Percentiles rank a stretch among this genome's conserved stretches.
These are phyloP conservation scores for Zopfochytrium polystomum DNA, from an alignment of 371 early-diverging fungal genomes.

Conservation along the genomic window DNA sequence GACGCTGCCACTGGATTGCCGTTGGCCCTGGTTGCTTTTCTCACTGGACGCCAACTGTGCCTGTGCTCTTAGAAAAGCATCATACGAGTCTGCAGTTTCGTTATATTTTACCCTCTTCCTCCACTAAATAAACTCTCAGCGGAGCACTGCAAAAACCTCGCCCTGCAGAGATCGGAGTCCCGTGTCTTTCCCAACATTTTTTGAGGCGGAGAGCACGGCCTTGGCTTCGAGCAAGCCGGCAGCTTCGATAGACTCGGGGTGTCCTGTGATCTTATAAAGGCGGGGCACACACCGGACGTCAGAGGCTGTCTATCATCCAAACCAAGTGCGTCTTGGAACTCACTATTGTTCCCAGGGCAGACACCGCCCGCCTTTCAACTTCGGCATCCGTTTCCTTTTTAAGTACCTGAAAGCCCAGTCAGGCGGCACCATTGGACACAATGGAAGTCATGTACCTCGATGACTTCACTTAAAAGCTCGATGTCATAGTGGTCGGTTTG, in stretches of 20 bases:
- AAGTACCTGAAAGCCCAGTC: conserved; percentile 22
- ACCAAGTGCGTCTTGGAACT: neutral
- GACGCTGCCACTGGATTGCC: too few relatives aligned
- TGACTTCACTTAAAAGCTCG: conserved; percentile 43
- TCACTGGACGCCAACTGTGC: too few relatives aligned
- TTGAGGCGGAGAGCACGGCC: conserved; percentile 4
- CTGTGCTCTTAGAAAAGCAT: too few relatives aligned
- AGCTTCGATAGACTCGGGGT: conserved; percentile 15
- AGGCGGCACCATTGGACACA: neutral
- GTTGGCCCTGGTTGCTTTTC: too few relatives aligned
- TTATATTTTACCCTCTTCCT: too few relatives aligned
- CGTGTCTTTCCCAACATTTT: too few relatives aligned
- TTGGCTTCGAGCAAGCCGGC: conserved; percentile 12
- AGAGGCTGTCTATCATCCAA: neutral
- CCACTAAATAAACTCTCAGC: too few relatives aligned
- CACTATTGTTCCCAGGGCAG: conserved; percentile 60
- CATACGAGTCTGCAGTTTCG: too few relatives aligned
- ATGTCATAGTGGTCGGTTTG: conserved; percentile 45
- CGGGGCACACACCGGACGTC: neutral
- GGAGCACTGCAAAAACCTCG: too few relatives aligned
- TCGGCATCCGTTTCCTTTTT: conserved; percentile 51
- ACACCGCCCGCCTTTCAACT: conserved; percentile 53
- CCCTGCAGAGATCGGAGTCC: too few relatives aligned
- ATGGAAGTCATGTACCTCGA: conserved; percentile 35
- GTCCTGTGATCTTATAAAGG: conserved; percentile 3